Evolutionary conservation across 495 filamentous ascomycete species (phyloP), one percentile per base, ranked within the genome.

Genomic region (Oidiodendron maius): DNA sequence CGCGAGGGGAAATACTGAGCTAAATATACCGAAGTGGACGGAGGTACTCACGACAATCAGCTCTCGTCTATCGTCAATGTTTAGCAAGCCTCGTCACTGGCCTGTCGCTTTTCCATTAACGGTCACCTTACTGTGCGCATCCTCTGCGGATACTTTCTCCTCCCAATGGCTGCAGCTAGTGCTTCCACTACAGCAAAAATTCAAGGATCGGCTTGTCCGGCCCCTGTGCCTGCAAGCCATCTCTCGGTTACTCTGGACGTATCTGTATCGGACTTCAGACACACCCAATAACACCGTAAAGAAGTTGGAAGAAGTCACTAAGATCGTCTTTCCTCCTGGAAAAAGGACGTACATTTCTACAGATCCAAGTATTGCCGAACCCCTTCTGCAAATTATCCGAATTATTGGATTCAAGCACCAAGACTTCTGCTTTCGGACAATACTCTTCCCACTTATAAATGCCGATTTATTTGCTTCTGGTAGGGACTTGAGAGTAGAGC

Each of bases 371-470:
- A 83, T 91, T 51, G 83, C 84, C 2, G 93, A 97, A 22, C 94
- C 93, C 10, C 65, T 96, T 50, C 87, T 95, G 42, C 89, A 97
- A 52, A 78, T 97, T 35, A 90, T 96, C 53, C 81, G 94, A 35
- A 91, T 96, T 66, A 93, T 97, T 61, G 94, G 91, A 9, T 95
- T 83, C 66, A 91, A 87, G 60, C 79, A 96, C 59, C 91, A 90
- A 28, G 93, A 97, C 53, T 81, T 91, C 40, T 95, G 89, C 63
- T 96, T 97, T 64, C 78, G 82, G 52, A 87, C 70, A 44, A 87
- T 97, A 46, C 87, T 99, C 16, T 99, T 96, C 61, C 93, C 91
- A 8, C 66, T 99, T 42, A 84, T 99, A 56, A 96, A 95, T 61
- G 87, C 89, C 5, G 93, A 99, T 32, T 69, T 87, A 24, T 90